Percentiles rank a stretch among this genome's conserved stretches.
These are phyloP conservation scores for sweet orange (Citrus sinensis) DNA, from an alignment of 345 rosid species.

Conservation along the genomic window DVS_A1.0 CM039164.1:24397501-24398000, in stretches of 20 bases:
- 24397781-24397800: background rate
- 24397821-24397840: no score
- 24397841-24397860: background rate
- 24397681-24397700: background rate
- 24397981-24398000: rapidly evolving
- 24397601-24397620: background rate
- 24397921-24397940: no score
- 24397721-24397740: background rate
- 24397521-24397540: background rate
- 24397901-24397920: no score
- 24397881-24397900: rapidly evolving
- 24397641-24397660: background rate
- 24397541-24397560: background rate
- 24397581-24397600: background rate
- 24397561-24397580: background rate
- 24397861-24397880: no score
- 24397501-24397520: background rate
- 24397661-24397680: background rate
- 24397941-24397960: no score
- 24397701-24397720: background rate
- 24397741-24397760: background rate
- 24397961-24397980: no score
- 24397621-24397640: background rate
- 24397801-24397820: background rate
- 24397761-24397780: background rate